Percentiles rank a stretch among this genome's conserved stretches.
Evolutionary conservation across 345 rosid species (phyloP).

Genomic region (Punica granatum): DNA sequence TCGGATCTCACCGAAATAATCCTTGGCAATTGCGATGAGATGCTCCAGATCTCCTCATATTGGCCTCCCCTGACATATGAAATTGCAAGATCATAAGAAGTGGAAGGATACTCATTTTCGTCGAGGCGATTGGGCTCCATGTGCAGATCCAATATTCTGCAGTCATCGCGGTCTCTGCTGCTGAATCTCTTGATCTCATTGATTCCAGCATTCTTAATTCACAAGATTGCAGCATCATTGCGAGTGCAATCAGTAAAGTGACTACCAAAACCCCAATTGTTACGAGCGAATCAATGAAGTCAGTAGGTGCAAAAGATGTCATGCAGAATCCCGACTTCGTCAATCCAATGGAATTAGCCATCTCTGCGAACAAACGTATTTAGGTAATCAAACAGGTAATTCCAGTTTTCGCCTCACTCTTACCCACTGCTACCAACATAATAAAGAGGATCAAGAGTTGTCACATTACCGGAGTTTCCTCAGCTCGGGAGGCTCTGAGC

Average conservation of each 20-base stretch:
- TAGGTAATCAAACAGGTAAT: neutral
- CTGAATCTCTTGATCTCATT: conserved; percentile 28
- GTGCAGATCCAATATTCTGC: conserved; percentile 43
- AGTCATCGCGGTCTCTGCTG: conserved; percentile 32
- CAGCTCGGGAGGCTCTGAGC: conserved; percentile 48
- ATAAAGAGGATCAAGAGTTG: neutral
- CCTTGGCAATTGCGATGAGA: conserved; percentile 33
- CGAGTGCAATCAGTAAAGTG: conserved; percentile 49
- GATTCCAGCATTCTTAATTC: conserved; percentile 36
- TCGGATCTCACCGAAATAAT: conserved; percentile 29
- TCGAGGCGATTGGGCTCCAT: conserved; percentile 50
- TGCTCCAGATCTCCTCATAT: conserved; percentile 44
- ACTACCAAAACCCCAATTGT: conserved; percentile 51
- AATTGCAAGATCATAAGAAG: conserved; percentile 41
- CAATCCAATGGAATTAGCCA: conserved; percentile 37
- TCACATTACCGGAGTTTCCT: conserved; percentile 54
- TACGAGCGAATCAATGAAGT: conserved; percentile 52
- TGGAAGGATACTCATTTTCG: conserved; percentile 36
- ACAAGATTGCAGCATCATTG: conserved; percentile 72
- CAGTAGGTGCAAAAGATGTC: conserved; percentile 68
- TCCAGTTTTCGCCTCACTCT: neutral
- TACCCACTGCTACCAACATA: neutral
- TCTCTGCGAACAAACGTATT: conserved; percentile 22
- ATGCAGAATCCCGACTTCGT: conserved; percentile 70
- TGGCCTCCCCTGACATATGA: conserved; percentile 36